Percentiles rank a stretch among this genome's conserved stretches.
These are phyloP conservation scores for Fusarium temperatum DNA, from an alignment of 2,329 filamentous ascomycete species.

Conservation along the genomic window DNA sequence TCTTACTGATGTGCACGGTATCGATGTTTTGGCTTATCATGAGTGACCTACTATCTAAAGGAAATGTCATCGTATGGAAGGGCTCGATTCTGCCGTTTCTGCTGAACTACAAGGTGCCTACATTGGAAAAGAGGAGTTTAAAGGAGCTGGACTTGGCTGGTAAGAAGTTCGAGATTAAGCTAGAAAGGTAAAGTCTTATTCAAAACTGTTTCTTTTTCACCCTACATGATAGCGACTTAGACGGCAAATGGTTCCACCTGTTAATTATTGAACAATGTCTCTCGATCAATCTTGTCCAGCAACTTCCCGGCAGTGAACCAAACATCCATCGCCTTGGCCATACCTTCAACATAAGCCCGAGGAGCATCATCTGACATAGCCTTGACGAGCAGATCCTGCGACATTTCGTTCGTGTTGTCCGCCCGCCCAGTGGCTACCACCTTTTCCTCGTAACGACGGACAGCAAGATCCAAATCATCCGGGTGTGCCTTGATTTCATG, in stretches of 20 bases:
- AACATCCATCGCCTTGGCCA: not conserved
- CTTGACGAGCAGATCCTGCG: not conserved
- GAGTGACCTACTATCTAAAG: too few relatives aligned
- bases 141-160: too few relatives aligned
- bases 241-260: fast-evolving
- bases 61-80: too few relatives aligned
- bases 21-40: too few relatives aligned
- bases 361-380: not conserved
- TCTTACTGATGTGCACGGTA: too few relatives aligned
- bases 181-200: too few relatives aligned
- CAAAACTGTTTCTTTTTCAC: too few relatives aligned
- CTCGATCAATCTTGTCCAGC: not conserved
- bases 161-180: too few relatives aligned
- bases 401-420: not conserved
- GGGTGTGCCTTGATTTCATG: not conserved
- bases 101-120: too few relatives aligned
- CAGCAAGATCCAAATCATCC: not conserved
- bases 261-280: not conserved
- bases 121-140: too few relatives aligned
- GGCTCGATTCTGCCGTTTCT: too few relatives aligned
- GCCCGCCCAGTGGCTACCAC: not conserved
- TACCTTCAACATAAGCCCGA: not conserved
- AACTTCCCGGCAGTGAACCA: not conserved
- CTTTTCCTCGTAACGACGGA: not conserved
- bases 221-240: fast-evolving